Evolutionary conservation across 2,329 filamentous ascomycete genomes (phyloP), one percentile per base, ranked within the genome.

Genomic region (Fonsecaea nubica): DNA sequence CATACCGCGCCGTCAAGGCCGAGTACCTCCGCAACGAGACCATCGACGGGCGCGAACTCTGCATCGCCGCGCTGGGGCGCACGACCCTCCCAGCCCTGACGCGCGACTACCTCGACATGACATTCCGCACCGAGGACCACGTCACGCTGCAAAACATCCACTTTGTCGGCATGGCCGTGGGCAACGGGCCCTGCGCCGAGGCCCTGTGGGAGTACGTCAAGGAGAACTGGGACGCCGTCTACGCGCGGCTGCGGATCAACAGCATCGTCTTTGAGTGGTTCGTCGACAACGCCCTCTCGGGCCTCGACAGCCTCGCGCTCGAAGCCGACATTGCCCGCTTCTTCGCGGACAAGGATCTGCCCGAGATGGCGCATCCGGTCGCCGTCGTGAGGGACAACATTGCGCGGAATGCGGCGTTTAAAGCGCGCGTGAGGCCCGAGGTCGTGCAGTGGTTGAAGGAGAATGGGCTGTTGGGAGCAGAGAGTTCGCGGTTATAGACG

Each of bases 181-280:
- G 97, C 80, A 82, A 88, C 8, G 85, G 87, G 68, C 90, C 88
- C 3, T 90, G 93, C n/a, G 80, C 84, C 52, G 82, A 89, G 53
- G 86, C 96, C 64, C 48, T 42, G 48, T 99, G 95, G 95, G 82
- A 89, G 61, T 97, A 91, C 79, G 86, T 97, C 75, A 92, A 93
- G 80, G 83, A 86, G 52, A 90, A 97, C 81, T 99, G 94, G 91
- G 84, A 87, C 35, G 59, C 65, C 10, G 86, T 96, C 53, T 85
- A 89, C 60, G 81, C 87, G 67, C 90, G 90, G 77, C 84, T 98
- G 61, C 88, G 86, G 76, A 84, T 84, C 50, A 97, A 97, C 80
- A 91, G 92, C 69, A 90, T 97, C 35, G 87, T 97, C 2, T 83
- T 97, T 15, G 94, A 99, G 80, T 89, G 94, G 56, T 97, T 96